Conservation (phyloP, 1,284 basidiomycete genomes). For the Tremellales sp. region DNA sequence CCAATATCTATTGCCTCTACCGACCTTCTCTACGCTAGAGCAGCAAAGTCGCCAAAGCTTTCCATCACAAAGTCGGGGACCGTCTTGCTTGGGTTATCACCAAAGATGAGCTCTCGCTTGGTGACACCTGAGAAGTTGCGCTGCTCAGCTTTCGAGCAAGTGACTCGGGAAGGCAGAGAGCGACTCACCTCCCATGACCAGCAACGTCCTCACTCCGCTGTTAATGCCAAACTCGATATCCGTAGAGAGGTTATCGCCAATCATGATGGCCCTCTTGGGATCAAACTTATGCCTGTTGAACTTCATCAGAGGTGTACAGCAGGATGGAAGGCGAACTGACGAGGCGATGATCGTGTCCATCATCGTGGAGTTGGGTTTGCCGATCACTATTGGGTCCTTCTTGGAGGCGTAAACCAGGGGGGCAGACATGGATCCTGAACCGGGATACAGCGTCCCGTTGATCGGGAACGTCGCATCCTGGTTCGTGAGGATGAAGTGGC, state of each 20-base stretch:
- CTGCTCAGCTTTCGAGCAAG: neutral
- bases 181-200: constrained; percentile 78
- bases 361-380: constrained; percentile 90
- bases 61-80: constrained; percentile 76
- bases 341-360: constrained; percentile 94
- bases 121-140: constrained; percentile 66
- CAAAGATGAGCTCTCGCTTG: constrained; percentile 63
- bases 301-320: constrained; percentile 5
- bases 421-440: constrained; percentile 76
- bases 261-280: constrained; percentile 80
- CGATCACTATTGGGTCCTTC: constrained; percentile 71
- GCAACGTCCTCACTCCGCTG: constrained; percentile 77
- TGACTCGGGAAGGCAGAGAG: neutral
- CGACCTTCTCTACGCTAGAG: constrained; percentile 23
- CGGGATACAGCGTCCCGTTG: constrained; percentile 73
- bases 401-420: constrained; percentile 69
- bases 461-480: constrained; percentile 86
- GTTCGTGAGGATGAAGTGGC: constrained; percentile 88
- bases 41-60: constrained; percentile 68
- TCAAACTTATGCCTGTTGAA: constrained; percentile 73
- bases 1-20: constrained; percentile 1
- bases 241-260: constrained; percentile 91
- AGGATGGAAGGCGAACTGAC: constrained; percentile 52
- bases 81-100: constrained; percentile 64
- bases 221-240: constrained; percentile 80